Percentiles rank a stretch among this genome's conserved stretches.
Evolutionary conservation across 768 basidiomycete species (phyloP).

Genomic region (Hygrocybe punicea): DNA sequence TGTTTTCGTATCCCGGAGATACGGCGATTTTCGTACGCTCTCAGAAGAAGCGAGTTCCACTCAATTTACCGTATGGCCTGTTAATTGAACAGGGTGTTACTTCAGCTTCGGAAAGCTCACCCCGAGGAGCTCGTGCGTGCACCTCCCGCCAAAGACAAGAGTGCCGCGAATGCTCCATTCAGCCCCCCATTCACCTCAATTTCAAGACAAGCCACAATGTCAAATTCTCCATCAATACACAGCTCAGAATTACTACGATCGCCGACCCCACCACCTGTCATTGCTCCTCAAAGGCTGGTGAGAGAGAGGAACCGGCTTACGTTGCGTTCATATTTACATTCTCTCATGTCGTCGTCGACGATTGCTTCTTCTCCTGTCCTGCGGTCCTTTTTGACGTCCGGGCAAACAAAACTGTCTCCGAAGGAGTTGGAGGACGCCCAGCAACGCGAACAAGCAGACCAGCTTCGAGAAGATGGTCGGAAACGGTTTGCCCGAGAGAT

Average conservation of each 20-base stretch:
- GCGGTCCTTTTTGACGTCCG: conserved; percentile 77
- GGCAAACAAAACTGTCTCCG: conserved; percentile 61
- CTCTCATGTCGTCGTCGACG: conserved; percentile 63
- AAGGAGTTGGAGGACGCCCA: conserved; percentile 78
- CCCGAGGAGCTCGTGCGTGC: conserved; percentile 75
- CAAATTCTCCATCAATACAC: conserved; percentile 4
- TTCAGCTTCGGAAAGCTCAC: conserved; percentile 80
- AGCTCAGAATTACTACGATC: conserved; percentile 10
- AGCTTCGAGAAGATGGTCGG: conserved; percentile 79
- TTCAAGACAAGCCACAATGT: background rate
- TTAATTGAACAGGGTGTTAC: conserved; percentile 13
- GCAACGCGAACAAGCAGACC: conserved; percentile 85
- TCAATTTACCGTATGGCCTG: background rate
- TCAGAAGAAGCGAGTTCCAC: conserved; percentile 67
- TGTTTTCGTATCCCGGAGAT: conserved; percentile 85
- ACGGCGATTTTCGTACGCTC: conserved; percentile 92
- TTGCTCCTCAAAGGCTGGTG: conserved; percentile 52
- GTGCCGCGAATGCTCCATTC: conserved; percentile 24
- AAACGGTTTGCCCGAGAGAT: conserved; percentile 86
- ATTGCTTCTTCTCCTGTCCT: conserved; percentile 87
- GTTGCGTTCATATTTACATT: conserved; percentile 86
- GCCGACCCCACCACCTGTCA: conserved; percentile 19
- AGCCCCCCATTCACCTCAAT: conserved; percentile 3
- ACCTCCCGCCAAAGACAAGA: conserved; percentile 86
- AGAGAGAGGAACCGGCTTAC: conserved; percentile 96